Evolutionary conservation across 768 basidiomycete species (phyloP).

Genomic region (Neoboletus subvelutipes): DNA sequence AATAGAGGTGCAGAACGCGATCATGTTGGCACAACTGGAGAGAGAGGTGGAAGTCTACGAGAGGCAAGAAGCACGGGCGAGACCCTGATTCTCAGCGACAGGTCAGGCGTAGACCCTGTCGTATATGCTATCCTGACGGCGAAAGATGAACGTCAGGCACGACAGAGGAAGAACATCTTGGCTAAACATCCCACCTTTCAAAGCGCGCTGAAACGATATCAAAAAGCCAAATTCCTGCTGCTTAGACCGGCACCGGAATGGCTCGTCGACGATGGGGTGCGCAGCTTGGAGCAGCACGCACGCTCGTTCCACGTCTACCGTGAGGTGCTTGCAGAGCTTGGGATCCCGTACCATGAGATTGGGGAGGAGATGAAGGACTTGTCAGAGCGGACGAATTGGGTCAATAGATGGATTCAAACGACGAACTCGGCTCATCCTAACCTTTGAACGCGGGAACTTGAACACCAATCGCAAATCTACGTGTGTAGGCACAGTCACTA

Average conservation of each 20-base stretch:
- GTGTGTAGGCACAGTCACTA: neutral
- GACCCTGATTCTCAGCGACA: slow-evolving; percentile 51
- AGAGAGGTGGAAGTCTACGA: slow-evolving; percentile 37
- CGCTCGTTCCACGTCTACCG: slow-evolving; percentile 41
- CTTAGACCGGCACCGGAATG: slow-evolving; percentile 57
- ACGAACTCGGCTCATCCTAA: slow-evolving; percentile 1
- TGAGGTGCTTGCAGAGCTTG: slow-evolving; percentile 39
- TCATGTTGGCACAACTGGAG: slow-evolving; percentile 55
- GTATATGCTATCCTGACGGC: slow-evolving; percentile 58
- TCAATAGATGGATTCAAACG: slow-evolving; percentile 13
- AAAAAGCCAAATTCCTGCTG: slow-evolving; percentile 50
- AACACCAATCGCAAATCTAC: neutral
- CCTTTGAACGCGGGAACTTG: slow-evolving; percentile 3
- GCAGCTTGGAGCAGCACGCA: slow-evolving; percentile 50
- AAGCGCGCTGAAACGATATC: slow-evolving; percentile 42
- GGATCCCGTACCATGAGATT: slow-evolving; percentile 45
- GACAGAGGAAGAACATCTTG: slow-evolving; percentile 36
- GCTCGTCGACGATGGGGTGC: slow-evolving; percentile 63
- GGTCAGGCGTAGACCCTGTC: slow-evolving; percentile 64
- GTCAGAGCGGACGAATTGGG: slow-evolving; percentile 22
- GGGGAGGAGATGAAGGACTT: slow-evolving; percentile 45
- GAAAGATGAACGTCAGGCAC: slow-evolving; percentile 36
- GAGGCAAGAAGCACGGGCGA: slow-evolving; percentile 15
- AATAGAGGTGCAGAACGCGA: slow-evolving; percentile 62
- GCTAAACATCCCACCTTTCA: slow-evolving; percentile 41